A percentile compares a stretch with the other conserved stretches of the same genome.
Evolutionary conservation across 2,329 filamentous ascomycete genomes (phyloP).

Genomic region (Zymoseptoria ardabiliae): DNA sequence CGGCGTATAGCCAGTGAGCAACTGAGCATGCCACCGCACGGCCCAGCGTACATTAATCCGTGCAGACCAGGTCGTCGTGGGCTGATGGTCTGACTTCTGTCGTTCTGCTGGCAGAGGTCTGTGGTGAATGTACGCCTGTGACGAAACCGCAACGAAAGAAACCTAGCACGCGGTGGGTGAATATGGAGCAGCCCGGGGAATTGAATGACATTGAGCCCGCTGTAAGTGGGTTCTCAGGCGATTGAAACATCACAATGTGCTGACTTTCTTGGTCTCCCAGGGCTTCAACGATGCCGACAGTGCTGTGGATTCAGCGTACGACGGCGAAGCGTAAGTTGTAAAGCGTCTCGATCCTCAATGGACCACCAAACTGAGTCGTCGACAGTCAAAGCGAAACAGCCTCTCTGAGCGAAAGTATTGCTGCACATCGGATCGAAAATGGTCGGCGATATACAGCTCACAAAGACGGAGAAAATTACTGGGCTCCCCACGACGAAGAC

Average conservation of each 20-base stretch:
- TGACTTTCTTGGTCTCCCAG: neutral
- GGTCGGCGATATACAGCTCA: slow-evolving; percentile 29
- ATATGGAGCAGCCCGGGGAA: neutral
- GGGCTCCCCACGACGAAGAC: slow-evolving; percentile 32
- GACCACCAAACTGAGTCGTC: neutral
- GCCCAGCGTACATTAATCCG: slow-evolving; percentile 25
- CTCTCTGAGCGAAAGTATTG: slow-evolving; percentile 6
- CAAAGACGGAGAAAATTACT: slow-evolving; percentile 20
- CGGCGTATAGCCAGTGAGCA: neutral
- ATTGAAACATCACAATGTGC: neutral
- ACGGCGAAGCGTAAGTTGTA: slow-evolving; percentile 3
- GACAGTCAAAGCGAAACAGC: slow-evolving; percentile 7
- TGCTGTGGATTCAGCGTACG: slow-evolving; percentile 7
- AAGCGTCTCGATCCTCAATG: neutral
- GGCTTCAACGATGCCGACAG: neutral
- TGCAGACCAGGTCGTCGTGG: neutral
- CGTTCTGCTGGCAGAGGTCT: neutral
- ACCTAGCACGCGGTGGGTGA: neutral
- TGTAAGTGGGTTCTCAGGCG: neutral
- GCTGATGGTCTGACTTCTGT: neutral
- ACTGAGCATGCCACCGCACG: neutral
- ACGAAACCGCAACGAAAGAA: neutral
- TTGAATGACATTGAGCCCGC: neutral
- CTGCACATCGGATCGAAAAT: slow-evolving; percentile 27
- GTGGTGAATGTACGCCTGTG: neutral